A percentile compares a stretch with the other conserved stretches of the same genome.
phyloP scores from a whole-genome alignment of 805 yeast genomes.

The Nakazawaea sp. region DNA sequence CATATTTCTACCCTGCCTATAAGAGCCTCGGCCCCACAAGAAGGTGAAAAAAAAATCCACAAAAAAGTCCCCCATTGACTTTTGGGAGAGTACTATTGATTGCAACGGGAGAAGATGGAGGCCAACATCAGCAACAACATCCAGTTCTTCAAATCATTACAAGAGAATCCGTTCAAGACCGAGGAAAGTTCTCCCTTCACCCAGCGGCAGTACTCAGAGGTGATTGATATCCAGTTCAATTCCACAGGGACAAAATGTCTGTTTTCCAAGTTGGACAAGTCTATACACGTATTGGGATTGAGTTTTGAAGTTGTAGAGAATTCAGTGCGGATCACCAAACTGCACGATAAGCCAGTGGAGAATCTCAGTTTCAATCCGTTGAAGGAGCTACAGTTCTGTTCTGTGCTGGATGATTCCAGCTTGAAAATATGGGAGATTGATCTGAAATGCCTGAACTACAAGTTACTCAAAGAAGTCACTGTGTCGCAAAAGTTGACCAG shows the following conservation, averaged over 20 bases:
- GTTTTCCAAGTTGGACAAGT: constrained; percentile 34
- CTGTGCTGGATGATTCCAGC: constrained; percentile 36
- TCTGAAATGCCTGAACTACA: constrained; percentile 21
- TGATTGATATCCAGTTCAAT: constrained; percentile 32
- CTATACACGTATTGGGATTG: constrained; percentile 25
- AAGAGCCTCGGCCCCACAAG: too few species aligned
- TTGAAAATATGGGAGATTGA: constrained; percentile 36
- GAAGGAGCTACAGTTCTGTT: constrained; percentile 32
- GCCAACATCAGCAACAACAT: too few species aligned
- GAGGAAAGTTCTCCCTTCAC: constrained; percentile 1
- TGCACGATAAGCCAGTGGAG: constrained; percentile 35
- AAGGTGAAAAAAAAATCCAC: too few species aligned
- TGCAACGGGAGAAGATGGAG: too few species aligned
- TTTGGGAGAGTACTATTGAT: too few species aligned
- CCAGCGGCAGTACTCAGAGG: constrained; percentile 20
- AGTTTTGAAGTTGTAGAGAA: constrained; percentile 22
- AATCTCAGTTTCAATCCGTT: constrained; percentile 39
- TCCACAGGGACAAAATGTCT: constrained; percentile 34
- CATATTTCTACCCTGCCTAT: too few species aligned
- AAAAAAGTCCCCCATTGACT: too few species aligned
- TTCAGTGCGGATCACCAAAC: constrained; percentile 27
- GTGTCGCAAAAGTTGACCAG: background rate
- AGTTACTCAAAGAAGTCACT: constrained; percentile 11
- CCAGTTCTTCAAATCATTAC: constrained; percentile 6
- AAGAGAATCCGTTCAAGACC: background rate